Conservation (phyloP, 2,329 filamentous ascomycete genomes). For the Fusarium torreyae region DNA sequence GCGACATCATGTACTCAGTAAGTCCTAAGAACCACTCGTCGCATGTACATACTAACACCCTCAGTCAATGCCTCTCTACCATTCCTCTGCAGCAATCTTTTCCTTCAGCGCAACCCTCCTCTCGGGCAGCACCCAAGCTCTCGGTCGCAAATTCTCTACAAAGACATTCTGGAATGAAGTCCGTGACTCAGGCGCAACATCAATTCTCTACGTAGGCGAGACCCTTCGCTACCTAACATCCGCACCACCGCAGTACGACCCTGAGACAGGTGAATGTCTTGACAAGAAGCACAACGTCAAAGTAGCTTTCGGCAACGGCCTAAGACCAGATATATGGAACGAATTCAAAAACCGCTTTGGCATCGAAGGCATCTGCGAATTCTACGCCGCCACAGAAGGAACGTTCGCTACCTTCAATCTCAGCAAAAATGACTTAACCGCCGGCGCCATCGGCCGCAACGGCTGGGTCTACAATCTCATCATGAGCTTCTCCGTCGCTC, state of each 20-base stretch:
- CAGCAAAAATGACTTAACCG: constrained; percentile 78
- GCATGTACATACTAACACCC: not conserved
- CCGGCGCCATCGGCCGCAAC: constrained; percentile 83
- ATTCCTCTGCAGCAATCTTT: constrained; percentile 82
- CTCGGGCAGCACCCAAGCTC: constrained; percentile 75
- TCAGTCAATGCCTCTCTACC: constrained; percentile 90
- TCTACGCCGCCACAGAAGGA: constrained; percentile 86
- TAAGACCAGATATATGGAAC: constrained; percentile 89
- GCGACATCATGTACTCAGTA: constrained; percentile 84
- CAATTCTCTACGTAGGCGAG: constrained; percentile 91
- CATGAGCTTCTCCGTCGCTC: constrained; percentile 64
- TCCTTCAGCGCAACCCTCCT: constrained; percentile 75
- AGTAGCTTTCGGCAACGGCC: constrained; percentile 85
- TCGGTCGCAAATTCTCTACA: constrained; percentile 85
- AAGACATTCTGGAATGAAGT: constrained; percentile 83
- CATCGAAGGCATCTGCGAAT: constrained; percentile 81
- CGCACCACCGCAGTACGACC: constrained; percentile 73
- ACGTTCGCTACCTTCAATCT: constrained; percentile 79
- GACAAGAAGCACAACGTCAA: constrained; percentile 83
- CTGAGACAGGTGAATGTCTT: constrained; percentile 74
- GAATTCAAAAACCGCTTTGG: constrained; percentile 86
- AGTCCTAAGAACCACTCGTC: constrained; percentile 36
- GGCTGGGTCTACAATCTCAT: constrained; percentile 74
- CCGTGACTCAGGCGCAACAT: constrained; percentile 77
- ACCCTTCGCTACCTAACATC: constrained; percentile 86